phyloP scores from a whole-genome alignment of 1,139 yeast genomes.

The Candida sp. region DNA sequence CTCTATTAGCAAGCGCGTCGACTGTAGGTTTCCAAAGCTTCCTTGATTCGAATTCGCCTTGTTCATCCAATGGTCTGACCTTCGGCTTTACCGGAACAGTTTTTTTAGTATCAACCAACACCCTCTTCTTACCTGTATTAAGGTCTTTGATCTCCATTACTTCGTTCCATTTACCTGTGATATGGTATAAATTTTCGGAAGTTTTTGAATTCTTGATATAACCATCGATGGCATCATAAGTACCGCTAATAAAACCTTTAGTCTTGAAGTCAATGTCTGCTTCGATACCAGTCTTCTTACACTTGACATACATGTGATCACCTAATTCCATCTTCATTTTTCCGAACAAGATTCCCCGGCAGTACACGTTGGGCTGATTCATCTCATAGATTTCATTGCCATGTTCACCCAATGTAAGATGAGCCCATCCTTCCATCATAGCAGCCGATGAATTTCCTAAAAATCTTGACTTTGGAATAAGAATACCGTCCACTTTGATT shows the following conservation, averaged over 20 bases:
- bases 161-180: constrained; percentile 95
- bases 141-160: constrained; percentile 70
- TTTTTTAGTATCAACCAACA: constrained; percentile 66
- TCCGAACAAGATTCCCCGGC: constrained; percentile 94
- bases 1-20: constrained; percentile 73
- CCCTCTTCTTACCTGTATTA: constrained; percentile 49
- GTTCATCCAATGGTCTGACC: constrained; percentile 81
- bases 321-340: constrained; percentile 90
- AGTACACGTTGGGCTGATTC: constrained; percentile 95
- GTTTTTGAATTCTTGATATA: constrained; percentile 55
- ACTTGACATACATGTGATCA: constrained; percentile 80
- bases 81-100: constrained; percentile 61
- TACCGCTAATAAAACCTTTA: constrained; percentile 92
- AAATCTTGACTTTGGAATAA: constrained; percentile 86
- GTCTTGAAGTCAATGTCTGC: constrained; percentile 95
- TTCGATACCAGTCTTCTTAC: constrained; percentile 59
- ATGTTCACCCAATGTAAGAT: constrained; percentile 70
- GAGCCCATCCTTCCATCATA: constrained; percentile 92
- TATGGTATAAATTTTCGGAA: constrained; percentile 62
- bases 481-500: constrained; percentile 88
- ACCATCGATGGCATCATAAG: constrained; percentile 91
- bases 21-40: constrained; percentile 83
- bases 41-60: constrained; percentile 81
- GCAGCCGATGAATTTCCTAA: constrained; percentile 97
- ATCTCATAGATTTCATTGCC: constrained; percentile 71